Evolutionary conservation across 2,329 filamentous ascomycete species (phyloP), one percentile per base, ranked within the genome.

Genomic region (Ploettnerulaceae sp.): DNA sequence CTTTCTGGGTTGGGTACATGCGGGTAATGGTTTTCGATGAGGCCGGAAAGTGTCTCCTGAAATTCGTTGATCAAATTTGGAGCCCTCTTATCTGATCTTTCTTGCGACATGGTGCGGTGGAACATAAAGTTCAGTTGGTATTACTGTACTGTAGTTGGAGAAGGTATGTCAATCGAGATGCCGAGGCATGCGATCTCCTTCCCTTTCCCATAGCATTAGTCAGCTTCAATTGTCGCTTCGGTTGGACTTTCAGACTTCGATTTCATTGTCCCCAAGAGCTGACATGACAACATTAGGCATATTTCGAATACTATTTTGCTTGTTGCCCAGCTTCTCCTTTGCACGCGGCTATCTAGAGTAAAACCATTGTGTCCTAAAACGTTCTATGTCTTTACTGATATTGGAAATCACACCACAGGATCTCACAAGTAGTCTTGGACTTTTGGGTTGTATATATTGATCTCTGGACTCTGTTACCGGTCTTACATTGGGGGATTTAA

Each of bases 21-120:
- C 1, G 73, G 71, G 51, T 72, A 75, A 26, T 71, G 71, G 39
- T 69, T 63, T 5, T 64, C 53, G 43, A 62, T 60, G 37, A 76
- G 66, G 36, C 68, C 64, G 25, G 21, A 38, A 9, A 57, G 26
- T 11, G 45, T 45, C 21, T 48, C 26, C n/a, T 35, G 43, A 58
- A 47, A 59, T 62, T 17, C 61, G 62, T 36, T 57, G 59, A 5
- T 53, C 70, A 41, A 59, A 8, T 35, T 24, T 33, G 25, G 29
- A 18, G 42, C 2, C n/a, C 32, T 31, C 5, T 25, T 32, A 5
- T 41, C 18, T 22, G 25, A 17, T 9, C 5, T 22, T 29, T 29
- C 12, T 32, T 41, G 25, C 1, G 38, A n/a, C 38, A 41, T 41
- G 38, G 38, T 41, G 38, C 29, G 21, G 17, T 32, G 25, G 38